phyloP scores from a whole-genome alignment of 2,329 filamentous ascomycete species.

The Nigrograna mackinnonii region DNA sequence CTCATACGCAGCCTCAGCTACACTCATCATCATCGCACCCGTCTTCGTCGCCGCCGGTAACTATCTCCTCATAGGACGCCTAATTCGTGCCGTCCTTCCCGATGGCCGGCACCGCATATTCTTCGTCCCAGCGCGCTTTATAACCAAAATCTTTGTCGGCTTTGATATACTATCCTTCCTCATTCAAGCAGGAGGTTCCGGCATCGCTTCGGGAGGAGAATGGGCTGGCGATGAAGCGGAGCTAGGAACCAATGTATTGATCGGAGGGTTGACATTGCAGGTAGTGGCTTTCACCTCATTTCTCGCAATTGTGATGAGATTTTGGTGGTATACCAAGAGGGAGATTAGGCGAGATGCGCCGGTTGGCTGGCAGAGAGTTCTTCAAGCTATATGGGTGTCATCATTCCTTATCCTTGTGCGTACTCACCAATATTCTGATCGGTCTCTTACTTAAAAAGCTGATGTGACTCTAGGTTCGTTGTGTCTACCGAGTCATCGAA shows the following conservation, averaged over 20 bases:
- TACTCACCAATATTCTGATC: background rate
- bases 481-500: slow-evolving; percentile 53
- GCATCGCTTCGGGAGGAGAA: slow-evolving; percentile 46
- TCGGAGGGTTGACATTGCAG: slow-evolving; percentile 41
- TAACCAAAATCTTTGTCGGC: slow-evolving; percentile 53
- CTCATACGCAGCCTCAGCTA: slow-evolving; percentile 44
- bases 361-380: slow-evolving; percentile 42
- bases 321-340: slow-evolving; percentile 27
- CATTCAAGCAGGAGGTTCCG: slow-evolving; percentile 38
- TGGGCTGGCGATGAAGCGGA: slow-evolving; percentile 48
- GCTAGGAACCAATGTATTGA: slow-evolving; percentile 46
- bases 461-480: slow-evolving; percentile 30
- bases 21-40: slow-evolving; percentile 52
- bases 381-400: slow-evolving; percentile 49
- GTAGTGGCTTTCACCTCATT: slow-evolving; percentile 36
- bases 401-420: slow-evolving; percentile 51
- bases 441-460: background rate
- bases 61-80: slow-evolving; percentile 55
- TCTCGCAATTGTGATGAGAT: slow-evolving; percentile 43
- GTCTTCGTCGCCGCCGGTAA: slow-evolving; percentile 47
- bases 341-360: slow-evolving; percentile 24
- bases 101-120: slow-evolving; percentile 38
- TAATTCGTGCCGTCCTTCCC: slow-evolving; percentile 47
- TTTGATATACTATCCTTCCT: slow-evolving; percentile 50
- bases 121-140: slow-evolving; percentile 38